phyloP scores from a whole-genome alignment of 140 eudicot species.

The Oenanthe javanica region DNA sequence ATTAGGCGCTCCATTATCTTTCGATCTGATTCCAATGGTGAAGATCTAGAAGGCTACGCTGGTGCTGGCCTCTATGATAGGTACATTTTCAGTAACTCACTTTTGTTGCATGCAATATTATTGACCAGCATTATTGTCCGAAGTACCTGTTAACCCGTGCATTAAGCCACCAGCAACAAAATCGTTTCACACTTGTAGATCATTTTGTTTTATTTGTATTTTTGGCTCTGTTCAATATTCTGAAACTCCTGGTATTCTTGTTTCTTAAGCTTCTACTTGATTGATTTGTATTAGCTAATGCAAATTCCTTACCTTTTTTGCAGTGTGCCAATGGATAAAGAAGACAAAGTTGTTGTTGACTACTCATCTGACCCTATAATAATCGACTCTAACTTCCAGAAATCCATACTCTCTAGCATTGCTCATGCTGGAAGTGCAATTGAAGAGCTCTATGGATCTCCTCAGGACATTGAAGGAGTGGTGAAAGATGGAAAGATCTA shows the following conservation, averaged over 20 bases:
- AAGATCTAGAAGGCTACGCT: slow-evolving; percentile 98
- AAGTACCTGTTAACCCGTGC: background rate
- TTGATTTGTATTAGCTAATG: background rate
- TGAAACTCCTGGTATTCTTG: background rate
- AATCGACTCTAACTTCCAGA: slow-evolving; percentile 51
- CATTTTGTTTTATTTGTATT: background rate
- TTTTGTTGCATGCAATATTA: background rate
- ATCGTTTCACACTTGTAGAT: background rate
- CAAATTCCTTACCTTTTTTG: background rate
- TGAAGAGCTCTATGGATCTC: slow-evolving; percentile 86
- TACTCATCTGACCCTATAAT: slow-evolving; percentile 74
- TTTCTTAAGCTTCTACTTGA: background rate
- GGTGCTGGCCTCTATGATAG: slow-evolving; percentile 99
- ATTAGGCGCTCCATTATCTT: slow-evolving; percentile 79
- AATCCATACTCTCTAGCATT: slow-evolving; percentile 64
- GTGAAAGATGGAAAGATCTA: slow-evolving; percentile 81
- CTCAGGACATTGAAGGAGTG: slow-evolving; percentile 97
- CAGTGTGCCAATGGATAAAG: slow-evolving; percentile 99
- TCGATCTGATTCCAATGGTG: slow-evolving; percentile 99
- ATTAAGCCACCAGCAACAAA: background rate
- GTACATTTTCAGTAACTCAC: slow-evolving; percentile 28
- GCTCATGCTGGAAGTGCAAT: slow-evolving; percentile 82
- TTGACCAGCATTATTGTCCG: background rate
- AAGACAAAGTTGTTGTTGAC: slow-evolving; percentile 82
- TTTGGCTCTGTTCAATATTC: background rate